Base-by-base conservation (phyloP, 208 protist genomes). In the Leishmania aethiopica region DNA sequence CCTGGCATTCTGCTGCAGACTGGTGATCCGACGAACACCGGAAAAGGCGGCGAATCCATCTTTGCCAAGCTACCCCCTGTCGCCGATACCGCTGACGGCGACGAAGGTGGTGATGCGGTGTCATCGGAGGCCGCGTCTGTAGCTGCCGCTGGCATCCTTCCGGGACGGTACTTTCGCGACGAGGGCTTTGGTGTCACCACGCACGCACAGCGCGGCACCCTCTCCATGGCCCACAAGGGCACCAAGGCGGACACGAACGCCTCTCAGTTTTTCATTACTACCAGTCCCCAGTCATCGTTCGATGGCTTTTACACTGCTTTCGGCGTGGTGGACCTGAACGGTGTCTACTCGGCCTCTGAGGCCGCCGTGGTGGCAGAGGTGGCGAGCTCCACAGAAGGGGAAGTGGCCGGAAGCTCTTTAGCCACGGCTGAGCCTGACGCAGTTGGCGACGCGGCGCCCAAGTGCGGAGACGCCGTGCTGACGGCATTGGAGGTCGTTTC, bases 221-320 rank as follows among this genome's bases (percentile, higher is more conserved):
- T 99, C 8, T 98, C 97, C 5, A 99, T 99, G 97, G 98, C 98
- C 32, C 99, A 99, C 86, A 91, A 92, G 42, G 98, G 98, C 25
- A 84, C 85, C 47, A 92, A 90, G 81, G 81, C 95, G 2, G 79
- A 96, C 85, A 98, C 95, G 42, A 99, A 99, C 79, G 93, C 90
- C 42, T 98, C 95, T 6, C 95, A 98, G 86, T 98, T 98, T 78
- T 97, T 97, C 83, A 93, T 99, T 75, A 90, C 90, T 45, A 91
- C 85, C 45, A 78, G 80, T 35, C 82, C 91, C 35, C 92, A 90
- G 77, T 85, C 88, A 25, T 60, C 79, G 15, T 94, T 98, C 25
- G 97, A 98, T 69, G 80, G 88, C 42, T 91, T 98, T 78, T 98
- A 99, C 83, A 99, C 98, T 11, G 96, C 99, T 37, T 99, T 99